Conservation (phyloP, 495 filamentous ascomycete genomes). For the Podospora australis region DNA sequence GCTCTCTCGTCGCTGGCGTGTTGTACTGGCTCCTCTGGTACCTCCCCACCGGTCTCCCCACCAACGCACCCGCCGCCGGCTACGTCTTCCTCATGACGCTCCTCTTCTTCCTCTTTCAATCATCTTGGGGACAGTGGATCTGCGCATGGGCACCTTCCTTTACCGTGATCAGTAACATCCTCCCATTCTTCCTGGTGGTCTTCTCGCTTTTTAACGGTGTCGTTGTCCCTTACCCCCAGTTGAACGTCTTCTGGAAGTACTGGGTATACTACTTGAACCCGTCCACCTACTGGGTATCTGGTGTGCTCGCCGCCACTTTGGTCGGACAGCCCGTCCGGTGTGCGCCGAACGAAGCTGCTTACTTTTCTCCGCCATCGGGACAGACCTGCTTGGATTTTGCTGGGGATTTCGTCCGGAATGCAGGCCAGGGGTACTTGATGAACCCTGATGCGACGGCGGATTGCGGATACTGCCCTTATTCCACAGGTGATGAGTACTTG, state of each 20-base stretch:
- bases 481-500: slow-evolving; percentile 61
- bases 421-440: slow-evolving; percentile 50
- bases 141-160: slow-evolving; percentile 74
- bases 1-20: slow-evolving; percentile 53
- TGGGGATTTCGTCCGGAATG: slow-evolving; percentile 42
- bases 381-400: slow-evolving; percentile 59
- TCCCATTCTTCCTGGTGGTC: slow-evolving; percentile 75
- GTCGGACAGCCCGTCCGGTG: slow-evolving; percentile 52
- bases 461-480: slow-evolving; percentile 75
- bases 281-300: slow-evolving; percentile 65
- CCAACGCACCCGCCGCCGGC: slow-evolving; percentile 56
- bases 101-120: slow-evolving; percentile 74
- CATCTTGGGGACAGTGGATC: slow-evolving; percentile 79
- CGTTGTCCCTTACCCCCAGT: slow-evolving; percentile 51
- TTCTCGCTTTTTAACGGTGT: slow-evolving; percentile 73
- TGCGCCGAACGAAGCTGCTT: slow-evolving; percentile 51
- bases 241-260: slow-evolving; percentile 70
- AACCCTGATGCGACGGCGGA: slow-evolving; percentile 48
- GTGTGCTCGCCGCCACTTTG: slow-evolving; percentile 59
- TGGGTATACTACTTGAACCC: slow-evolving; percentile 69
- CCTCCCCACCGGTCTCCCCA: slow-evolving; percentile 65
- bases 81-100: slow-evolving; percentile 82
- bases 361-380: slow-evolving; percentile 58
- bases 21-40: slow-evolving; percentile 80
- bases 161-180: slow-evolving; percentile 69